phyloP scores from a whole-genome alignment of 306 rosid species.

The Acacia confusa region DNA sequence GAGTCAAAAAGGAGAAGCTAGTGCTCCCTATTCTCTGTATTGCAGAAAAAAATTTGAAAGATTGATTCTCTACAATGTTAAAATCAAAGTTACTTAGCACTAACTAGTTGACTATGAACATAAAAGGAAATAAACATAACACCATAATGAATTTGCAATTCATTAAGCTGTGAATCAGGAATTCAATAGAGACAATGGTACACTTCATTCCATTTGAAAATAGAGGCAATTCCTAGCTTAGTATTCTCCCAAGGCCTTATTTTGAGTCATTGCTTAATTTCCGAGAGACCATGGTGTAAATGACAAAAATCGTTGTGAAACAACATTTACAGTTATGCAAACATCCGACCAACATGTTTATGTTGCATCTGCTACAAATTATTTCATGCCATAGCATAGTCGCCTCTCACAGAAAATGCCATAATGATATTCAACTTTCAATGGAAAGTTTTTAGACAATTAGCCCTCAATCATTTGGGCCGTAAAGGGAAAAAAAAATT shows the following conservation, averaged over 20 bases:
- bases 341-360: not conserved
- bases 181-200: not conserved
- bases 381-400: not conserved
- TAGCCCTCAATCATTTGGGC: not conserved
- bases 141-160: not conserved
- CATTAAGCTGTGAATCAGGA: not conserved
- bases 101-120: not conserved
- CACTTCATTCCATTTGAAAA: not conserved
- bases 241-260: not conserved
- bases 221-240: not conserved
- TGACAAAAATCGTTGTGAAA: not conserved
- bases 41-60: not conserved
- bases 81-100: not conserved
- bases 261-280: not conserved
- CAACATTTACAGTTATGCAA: not conserved
- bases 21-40: not conserved
- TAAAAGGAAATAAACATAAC: not conserved
- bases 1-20: not conserved
- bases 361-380: not conserved
- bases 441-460: not conserved
- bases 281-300: not conserved
- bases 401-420: not conserved
- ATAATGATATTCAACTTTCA: not conserved
- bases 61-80: not conserved
- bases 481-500: not conserved